Base-by-base conservation (phyloP, 2,329 filamentous ascomycete species). In the Fusarium oxysporum region DNA sequence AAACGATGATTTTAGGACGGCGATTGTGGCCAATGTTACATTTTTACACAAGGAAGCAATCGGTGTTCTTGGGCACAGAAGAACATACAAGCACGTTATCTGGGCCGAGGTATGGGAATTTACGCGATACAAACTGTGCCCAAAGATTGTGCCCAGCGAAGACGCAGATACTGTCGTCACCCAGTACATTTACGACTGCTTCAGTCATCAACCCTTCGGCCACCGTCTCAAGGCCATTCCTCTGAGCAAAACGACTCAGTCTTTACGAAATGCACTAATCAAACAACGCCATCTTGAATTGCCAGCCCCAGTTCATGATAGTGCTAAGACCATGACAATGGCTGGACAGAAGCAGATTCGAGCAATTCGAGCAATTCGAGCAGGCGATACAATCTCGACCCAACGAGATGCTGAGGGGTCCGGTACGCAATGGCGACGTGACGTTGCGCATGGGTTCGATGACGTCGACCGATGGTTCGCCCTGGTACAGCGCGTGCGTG, bases 1-100 rank as follows among this genome's bases (percentile, higher is more conserved):
- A 0, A 81, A 81, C 3, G 75, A 76, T 0, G 93, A 96, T 78
- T 96, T 93, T 65, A 85, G 92, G 1, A 82, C 85, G 0, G 85
- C 88, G 0, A 77, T 95, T 2, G 82, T 87, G 2, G 88, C 89
- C 0, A 89, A 95, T 53, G 78, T 88, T 1, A 82, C 85, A 0
- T 96, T 91, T 69, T 81, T 96, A 0, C 89, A 86, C 80, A 91
- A 91, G 65, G 92, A 96, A 77, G 85, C 87, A 0, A 79, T 84
- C 40, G 87, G 87, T 7, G 79, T 91, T 0, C 78, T 89, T 6
- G 77, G 82, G 0, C 51, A 69, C 1, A 43, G 65, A 6, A 73
- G 73, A 6, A 77, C 78, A 12, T 71, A 73, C 5, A 79, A 70
- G 23, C 86, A 91, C 62, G 78, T 78, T 0, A 62, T 93, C 0